Evolutionary conservation across 257 asterid species (phyloP).

Genomic region (Solanum pimpinellifolium): DNA sequence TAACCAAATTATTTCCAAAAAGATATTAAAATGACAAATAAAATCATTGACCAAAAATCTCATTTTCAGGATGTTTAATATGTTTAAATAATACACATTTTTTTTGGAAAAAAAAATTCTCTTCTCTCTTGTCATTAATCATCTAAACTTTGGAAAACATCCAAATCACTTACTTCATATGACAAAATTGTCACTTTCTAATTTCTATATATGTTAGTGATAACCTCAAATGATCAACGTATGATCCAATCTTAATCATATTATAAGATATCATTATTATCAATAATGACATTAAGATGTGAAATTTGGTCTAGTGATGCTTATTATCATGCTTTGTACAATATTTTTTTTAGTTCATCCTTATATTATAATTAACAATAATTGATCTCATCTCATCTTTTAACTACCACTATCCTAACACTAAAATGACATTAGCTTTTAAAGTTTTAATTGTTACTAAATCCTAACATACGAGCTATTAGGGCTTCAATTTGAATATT

Average conservation of each 20-base stretch:
- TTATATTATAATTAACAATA: neutral
- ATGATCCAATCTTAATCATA: neutral
- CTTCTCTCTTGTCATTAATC: neutral
- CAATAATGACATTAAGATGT: neutral
- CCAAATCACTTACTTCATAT: neutral
- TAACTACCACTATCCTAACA: neutral
- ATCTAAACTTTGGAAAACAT: neutral
- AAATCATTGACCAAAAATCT: too few species aligned
- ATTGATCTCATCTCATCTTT: neutral
- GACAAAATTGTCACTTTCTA: neutral
- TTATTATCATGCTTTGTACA: neutral
- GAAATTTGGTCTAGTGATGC: neutral
- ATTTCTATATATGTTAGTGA: neutral
- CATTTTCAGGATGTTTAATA: neutral
- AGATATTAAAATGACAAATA: neutral
- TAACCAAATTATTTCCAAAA: too few species aligned
- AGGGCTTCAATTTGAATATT: neutral
- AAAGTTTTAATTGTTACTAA: neutral
- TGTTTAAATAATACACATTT: neutral
- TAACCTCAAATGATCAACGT: neutral
- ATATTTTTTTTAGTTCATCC: neutral
- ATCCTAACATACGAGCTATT: neutral
- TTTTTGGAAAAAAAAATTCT: too few species aligned
- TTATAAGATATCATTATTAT: neutral
- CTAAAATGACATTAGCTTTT: neutral